phyloP scores from a whole-genome alignment of 1,284 basidiomycete genomes.

The Leccinum fallax region DNA sequence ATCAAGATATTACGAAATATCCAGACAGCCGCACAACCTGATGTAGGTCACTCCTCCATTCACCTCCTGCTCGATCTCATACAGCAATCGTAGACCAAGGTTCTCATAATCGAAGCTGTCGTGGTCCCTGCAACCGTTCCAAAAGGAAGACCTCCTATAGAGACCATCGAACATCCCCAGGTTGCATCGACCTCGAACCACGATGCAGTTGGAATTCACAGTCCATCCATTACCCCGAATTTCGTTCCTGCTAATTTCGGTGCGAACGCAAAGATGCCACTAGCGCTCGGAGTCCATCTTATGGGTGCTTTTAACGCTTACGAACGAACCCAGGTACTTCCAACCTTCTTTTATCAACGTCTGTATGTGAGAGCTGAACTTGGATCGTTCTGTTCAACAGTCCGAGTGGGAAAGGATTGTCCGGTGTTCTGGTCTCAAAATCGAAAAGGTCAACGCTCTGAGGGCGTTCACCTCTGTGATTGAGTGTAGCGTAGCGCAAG shows the following conservation, averaged over 20 bases:
- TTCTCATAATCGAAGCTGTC: constrained; percentile 9
- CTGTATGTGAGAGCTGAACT: neutral
- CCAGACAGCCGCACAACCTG: constrained; percentile 1
- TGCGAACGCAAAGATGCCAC: constrained; percentile 7
- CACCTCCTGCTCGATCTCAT: neutral
- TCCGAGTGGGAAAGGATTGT: neutral
- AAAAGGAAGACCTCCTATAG: neutral
- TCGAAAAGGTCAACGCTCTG: neutral
- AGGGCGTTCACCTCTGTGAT: constrained; percentile 9
- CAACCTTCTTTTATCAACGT: neutral
- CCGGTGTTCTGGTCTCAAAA: neutral
- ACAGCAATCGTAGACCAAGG: constrained; percentile 1
- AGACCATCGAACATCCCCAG: neutral
- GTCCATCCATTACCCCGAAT: neutral
- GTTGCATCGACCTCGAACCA: neutral
- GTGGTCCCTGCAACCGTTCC: constrained; percentile 4
- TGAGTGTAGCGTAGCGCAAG: constrained; percentile 1
- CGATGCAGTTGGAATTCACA: neutral
- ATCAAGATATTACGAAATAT: constrained; percentile 7
- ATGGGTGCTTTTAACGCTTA: constrained; percentile 11
- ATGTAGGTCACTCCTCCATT: neutral
- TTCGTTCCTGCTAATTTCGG: constrained; percentile 11
- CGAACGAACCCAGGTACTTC: neutral
- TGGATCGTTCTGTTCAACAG: neutral
- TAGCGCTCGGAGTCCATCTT: constrained; percentile 11